phyloP scores from a whole-genome alignment of 2,329 filamentous ascomycete genomes.

The Beauveria bassiana region DNA sequence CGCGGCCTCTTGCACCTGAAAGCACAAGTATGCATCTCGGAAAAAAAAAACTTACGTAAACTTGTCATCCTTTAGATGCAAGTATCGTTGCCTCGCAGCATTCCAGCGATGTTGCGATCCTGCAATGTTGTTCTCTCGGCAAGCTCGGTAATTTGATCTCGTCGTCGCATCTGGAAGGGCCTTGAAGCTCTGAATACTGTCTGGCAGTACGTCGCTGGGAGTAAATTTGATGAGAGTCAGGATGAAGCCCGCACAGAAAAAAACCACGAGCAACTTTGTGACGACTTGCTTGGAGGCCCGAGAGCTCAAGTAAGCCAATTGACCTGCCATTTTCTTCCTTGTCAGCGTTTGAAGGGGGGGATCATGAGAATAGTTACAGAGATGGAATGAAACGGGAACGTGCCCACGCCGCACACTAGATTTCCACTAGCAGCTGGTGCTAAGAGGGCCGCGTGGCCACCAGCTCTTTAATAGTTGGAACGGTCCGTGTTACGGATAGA shows the following conservation, averaged over 20 bases:
- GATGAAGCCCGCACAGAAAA: conserved; percentile 17
- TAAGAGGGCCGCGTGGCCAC: neutral
- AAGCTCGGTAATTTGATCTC: neutral
- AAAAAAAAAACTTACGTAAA: neutral
- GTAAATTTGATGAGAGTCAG: conserved; percentile 36
- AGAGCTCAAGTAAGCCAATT: conserved; percentile 18
- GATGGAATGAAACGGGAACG: conserved; percentile 27
- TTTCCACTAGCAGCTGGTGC: neutral
- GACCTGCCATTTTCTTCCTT: conserved; percentile 13
- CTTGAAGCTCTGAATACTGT: neutral
- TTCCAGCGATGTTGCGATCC: neutral
- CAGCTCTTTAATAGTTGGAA: neutral
- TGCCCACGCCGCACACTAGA: neutral
- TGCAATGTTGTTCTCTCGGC: neutral
- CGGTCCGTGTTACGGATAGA: neutral
- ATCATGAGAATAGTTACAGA: conserved; percentile 39
- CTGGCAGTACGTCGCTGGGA: conserved; percentile 26
- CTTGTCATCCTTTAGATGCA: neutral
- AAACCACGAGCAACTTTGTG: conserved; percentile 25
- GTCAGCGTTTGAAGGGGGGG: conserved; percentile 30
- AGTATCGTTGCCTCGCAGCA: neutral
- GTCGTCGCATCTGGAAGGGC: neutral
- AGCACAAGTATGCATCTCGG: neutral
- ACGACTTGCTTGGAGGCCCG: conserved; percentile 31
- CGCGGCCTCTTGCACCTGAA: neutral